These are phyloP conservation scores for Vaccinium macrocarpon DNA, from an alignment of 148 eudicot genomes.

Conservation along the genomic window DNA sequence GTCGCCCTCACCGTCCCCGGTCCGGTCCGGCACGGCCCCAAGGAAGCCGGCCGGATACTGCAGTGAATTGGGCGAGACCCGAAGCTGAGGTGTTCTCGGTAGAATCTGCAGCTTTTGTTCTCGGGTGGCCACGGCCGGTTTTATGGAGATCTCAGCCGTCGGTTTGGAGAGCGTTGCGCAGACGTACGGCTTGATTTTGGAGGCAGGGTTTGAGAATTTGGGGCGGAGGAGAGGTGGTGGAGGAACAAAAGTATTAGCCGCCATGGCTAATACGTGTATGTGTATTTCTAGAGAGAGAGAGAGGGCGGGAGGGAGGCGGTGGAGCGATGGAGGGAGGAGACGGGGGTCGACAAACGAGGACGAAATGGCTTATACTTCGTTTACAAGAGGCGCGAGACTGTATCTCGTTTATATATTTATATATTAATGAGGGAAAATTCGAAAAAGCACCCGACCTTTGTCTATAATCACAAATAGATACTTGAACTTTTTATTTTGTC, in stretches of 20 bases:
- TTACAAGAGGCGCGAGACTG: too few species aligned
- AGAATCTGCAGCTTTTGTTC: conserved; percentile 8
- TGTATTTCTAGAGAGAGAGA: too few species aligned
- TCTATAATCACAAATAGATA: too few species aligned
- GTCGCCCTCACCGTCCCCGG: background rate
- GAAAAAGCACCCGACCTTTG: too few species aligned
- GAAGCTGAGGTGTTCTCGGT: conserved; percentile 11
- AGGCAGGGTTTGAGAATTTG: conserved; percentile 8
- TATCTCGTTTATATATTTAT: too few species aligned
- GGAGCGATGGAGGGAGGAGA: too few species aligned
- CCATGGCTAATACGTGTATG: conserved; percentile 8
- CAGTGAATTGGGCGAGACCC: conserved; percentile 49
- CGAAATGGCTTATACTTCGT: too few species aligned
- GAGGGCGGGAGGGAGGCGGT: too few species aligned
- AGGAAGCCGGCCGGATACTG: conserved; percentile 58
- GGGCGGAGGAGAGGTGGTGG: conserved; percentile 19
- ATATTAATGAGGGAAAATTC: too few species aligned
- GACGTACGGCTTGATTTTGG: conserved; percentile 3
- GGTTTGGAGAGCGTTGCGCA: conserved; percentile 19
- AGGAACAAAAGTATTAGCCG: conserved; percentile 7
- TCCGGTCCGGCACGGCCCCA: conserved; percentile 43
- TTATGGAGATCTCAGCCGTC: conserved; percentile 16
- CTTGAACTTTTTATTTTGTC: too few species aligned
- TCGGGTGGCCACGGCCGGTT: conserved; percentile 6
- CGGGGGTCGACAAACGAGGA: too few species aligned